Conservation (phyloP, 768 basidiomycete species). For the Megacollybia marginata region DNA sequence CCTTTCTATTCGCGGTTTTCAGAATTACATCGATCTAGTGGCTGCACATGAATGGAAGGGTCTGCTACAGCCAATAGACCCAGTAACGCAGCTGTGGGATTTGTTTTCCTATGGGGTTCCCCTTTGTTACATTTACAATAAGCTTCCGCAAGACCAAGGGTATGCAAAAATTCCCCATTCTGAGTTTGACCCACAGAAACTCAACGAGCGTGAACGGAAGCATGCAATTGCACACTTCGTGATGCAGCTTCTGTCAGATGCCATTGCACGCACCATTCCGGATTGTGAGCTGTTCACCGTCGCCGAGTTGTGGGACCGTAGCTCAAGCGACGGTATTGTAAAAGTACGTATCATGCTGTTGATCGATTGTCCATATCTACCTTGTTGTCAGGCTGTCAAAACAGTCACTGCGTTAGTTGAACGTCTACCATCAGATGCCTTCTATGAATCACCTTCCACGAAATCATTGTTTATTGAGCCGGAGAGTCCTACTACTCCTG, state of each 20-base stretch:
- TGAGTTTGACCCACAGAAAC: slow-evolving; percentile 27
- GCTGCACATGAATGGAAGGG: too few species aligned
- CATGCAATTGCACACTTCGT: slow-evolving; percentile 59
- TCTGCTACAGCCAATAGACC: slow-evolving; percentile 33
- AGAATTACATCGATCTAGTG: slow-evolving; percentile 36
- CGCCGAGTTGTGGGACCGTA: slow-evolving; percentile 58
- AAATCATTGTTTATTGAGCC: slow-evolving; percentile 32
- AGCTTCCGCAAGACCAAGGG: slow-evolving; percentile 35
- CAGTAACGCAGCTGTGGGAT: slow-evolving; percentile 64
- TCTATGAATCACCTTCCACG: slow-evolving; percentile 42
- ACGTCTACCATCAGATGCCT: slow-evolving; percentile 39
- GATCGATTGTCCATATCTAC: background rate
- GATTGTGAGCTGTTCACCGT: slow-evolving; percentile 54
- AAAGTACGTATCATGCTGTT: slow-evolving; percentile 28
- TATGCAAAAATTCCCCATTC: slow-evolving; percentile 24
- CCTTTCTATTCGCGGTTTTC: slow-evolving; percentile 42
- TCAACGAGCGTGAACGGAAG: slow-evolving; percentile 57
- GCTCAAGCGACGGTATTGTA: slow-evolving; percentile 66
- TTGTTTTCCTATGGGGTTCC: slow-evolving; percentile 62
- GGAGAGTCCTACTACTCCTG: slow-evolving; percentile 49
- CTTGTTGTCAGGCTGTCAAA: slow-evolving; percentile 28
- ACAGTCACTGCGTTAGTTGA: slow-evolving; percentile 49
- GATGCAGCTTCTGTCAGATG: slow-evolving; percentile 48
- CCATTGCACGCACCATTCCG: slow-evolving; percentile 30
- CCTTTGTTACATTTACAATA: slow-evolving; percentile 69